Percentiles rank a stretch among this genome's conserved stretches.
These are phyloP conservation scores for Posidonia oceanica DNA, from an alignment of 116 monocot species.

Conservation along the genomic window DNA sequence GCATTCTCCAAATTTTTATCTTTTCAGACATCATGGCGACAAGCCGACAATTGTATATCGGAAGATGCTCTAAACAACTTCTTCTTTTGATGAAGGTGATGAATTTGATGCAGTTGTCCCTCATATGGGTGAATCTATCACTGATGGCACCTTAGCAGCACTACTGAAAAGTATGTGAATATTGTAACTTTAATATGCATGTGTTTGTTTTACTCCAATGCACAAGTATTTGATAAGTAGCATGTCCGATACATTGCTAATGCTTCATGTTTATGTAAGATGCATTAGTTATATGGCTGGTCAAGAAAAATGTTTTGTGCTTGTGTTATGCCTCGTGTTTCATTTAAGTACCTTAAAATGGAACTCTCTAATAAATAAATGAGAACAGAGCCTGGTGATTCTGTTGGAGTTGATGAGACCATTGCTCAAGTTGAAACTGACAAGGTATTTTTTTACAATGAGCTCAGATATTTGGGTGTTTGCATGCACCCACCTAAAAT, in stretches of 20 bases:
- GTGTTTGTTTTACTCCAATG: neutral
- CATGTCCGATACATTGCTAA: neutral
- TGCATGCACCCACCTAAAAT: neutral
- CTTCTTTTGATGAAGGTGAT: constrained; percentile 39
- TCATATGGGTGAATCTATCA: constrained; percentile 97
- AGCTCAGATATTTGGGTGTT: neutral
- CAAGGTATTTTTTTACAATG: constrained; percentile 43
- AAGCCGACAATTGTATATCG: neutral
- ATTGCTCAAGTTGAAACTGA: constrained; percentile 99
- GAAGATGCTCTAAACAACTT: neutral
- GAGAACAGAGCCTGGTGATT: constrained; percentile 82
- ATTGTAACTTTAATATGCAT: neutral
- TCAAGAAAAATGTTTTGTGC: neutral
- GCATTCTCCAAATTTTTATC: too few species aligned
- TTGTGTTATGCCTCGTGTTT: neutral
- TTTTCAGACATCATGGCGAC: neutral
- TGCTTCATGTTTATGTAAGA: neutral
- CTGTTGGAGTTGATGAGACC: constrained; percentile 69
- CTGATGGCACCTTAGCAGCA: constrained; percentile 90
- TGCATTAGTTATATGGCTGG: neutral
- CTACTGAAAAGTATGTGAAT: constrained; percentile 73
- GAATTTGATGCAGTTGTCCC: constrained; percentile 84
- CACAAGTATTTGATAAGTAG: neutral
- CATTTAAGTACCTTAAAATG: constrained; percentile 3
- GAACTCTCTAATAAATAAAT: neutral